Percentiles rank a stretch among this genome's conserved stretches.
These are phyloP conservation scores for Plasmodium sp. DNA, from an alignment of 169 alveolate species.

Conservation along the genomic window DNA sequence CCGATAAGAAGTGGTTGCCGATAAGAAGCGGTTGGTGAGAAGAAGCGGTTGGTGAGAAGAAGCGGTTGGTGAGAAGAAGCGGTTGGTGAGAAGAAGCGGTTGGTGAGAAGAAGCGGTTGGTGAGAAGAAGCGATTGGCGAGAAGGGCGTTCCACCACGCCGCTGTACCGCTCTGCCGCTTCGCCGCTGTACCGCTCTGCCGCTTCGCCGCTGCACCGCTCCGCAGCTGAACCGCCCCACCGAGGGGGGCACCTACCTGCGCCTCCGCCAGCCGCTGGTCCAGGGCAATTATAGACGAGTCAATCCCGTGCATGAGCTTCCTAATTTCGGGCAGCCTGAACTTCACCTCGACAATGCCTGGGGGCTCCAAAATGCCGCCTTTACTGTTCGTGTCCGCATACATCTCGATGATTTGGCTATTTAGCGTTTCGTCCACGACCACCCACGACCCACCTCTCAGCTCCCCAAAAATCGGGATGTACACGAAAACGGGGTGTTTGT, in stretches of 20 bases:
- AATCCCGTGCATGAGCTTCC: constrained; percentile 77
- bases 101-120: neutral
- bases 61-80: neutral
- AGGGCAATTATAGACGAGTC: constrained; percentile 76
- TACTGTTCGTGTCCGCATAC: constrained; percentile 87
- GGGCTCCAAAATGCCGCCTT: constrained; percentile 89
- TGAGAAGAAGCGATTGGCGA: neutral
- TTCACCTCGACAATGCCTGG: constrained; percentile 87
- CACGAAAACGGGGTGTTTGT: constrained; percentile 86
- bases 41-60: neutral
- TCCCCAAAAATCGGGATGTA: constrained; percentile 89
- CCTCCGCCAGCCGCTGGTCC: constrained; percentile 31
- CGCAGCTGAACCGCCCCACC: neutral
- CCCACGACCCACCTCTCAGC: constrained; percentile 91
- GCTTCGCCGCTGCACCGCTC: neutral
- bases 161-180: neutral
- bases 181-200: neutral
- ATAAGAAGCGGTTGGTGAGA: neutral
- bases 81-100: neutral
- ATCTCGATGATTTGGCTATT: constrained; percentile 87
- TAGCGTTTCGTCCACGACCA: constrained; percentile 87
- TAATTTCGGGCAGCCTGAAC: constrained; percentile 78
- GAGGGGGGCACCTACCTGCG: constrained; percentile 13
- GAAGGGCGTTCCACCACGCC: neutral
- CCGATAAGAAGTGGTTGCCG: neutral